Base-by-base conservation (phyloP, 1,284 basidiomycete species). In the Tylopilus sp. region DNA sequence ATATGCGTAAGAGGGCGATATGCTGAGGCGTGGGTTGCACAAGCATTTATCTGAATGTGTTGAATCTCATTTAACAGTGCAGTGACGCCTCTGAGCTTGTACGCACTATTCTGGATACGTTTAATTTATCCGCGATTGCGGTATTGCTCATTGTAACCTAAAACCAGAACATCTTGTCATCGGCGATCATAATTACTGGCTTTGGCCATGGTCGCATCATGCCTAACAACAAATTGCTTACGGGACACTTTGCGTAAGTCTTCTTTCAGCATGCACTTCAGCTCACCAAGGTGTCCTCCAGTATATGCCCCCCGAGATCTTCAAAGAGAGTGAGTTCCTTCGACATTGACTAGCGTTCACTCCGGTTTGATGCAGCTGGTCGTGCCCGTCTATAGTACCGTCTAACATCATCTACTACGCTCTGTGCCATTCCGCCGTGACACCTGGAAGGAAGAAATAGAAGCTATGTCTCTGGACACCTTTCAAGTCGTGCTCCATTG, bases 261-360 rank as follows among this genome's bases (percentile, higher is more conserved):
- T 35, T 13, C 64, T 64, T 62, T 53, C 29, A 41, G 31, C 23
- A 7, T 3, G 6, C 27, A 12, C 53, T 65, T 56, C 41, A 42
- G 31, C 21, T 39, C 33, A 29, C 68, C 75, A 63, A 80, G 27
- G 55, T 61, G 27, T 39, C 53, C 58, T 61, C 35, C 70, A 91
- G 87, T 98, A 99, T 82, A 98, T 98, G 97, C 96, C 97, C 0
- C 96, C 97, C 1, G 97, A 98, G 81, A 98, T 99, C 74, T 99
- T 99, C 87, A 92, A 92, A 80, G 97, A 97, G 82, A 89, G 92
- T 93, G 70, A 58, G 88, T 50, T 59, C 23, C 31, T 72, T 21
- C 56, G 21, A 27, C 42, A 65, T 37, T 61, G 3, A 33, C 19
- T 19, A 14, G 48, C 48, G 57, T 50, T 55, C 33, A 62, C 66